Percentiles rank a stretch among this genome's conserved stretches.
These are phyloP conservation scores for Neofusicoccum laricinum DNA, from an alignment of 2,329 filamentous ascomycete genomes.

Conservation along the genomic window DNA sequence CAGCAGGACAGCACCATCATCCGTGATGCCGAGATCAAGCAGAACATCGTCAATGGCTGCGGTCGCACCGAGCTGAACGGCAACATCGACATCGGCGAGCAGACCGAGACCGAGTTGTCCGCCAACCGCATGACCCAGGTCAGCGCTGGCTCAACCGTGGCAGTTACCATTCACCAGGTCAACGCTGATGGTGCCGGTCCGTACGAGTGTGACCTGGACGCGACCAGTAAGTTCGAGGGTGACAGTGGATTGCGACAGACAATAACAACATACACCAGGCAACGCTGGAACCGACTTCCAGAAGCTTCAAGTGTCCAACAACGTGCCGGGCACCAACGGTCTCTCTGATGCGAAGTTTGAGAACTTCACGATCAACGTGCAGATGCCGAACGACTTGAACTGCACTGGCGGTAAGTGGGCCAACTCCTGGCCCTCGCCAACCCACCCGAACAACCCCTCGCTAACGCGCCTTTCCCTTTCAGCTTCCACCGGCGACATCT, in stretches of 20 bases:
- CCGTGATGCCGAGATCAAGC: constrained; percentile 33
- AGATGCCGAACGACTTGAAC: constrained; percentile 45
- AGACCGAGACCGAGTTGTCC: constrained; percentile 36
- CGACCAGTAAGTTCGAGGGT: constrained; percentile 39
- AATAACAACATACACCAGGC: constrained; percentile 21
- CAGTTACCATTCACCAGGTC: constrained; percentile 49
- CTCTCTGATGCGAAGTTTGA: constrained; percentile 56
- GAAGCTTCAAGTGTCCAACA: constrained; percentile 55
- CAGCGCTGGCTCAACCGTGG: constrained; percentile 25
- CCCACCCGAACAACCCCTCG: not conserved
- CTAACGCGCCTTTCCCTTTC: not conserved
- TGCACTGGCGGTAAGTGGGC: constrained; percentile 7
- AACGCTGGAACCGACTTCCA: constrained; percentile 42
- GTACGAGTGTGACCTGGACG: constrained; percentile 26
- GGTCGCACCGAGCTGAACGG: constrained; percentile 35
- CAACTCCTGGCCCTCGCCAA: no score
- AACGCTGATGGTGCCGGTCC: constrained; percentile 56
- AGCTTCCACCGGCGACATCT: constrained; percentile 53
- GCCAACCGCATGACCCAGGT: constrained; percentile 30
- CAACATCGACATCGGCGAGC: constrained; percentile 39
- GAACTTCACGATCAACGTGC: constrained; percentile 56
- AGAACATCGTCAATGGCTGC: constrained; percentile 38
- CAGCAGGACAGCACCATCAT: constrained; percentile 38
- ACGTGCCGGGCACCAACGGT: constrained; percentile 58
- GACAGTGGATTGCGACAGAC: no score